Evolutionary conservation across 805 yeast genomes (phyloP), one percentile per base, ranked within the genome.

Genomic region (Sugiyamaella floridensis): DNA sequence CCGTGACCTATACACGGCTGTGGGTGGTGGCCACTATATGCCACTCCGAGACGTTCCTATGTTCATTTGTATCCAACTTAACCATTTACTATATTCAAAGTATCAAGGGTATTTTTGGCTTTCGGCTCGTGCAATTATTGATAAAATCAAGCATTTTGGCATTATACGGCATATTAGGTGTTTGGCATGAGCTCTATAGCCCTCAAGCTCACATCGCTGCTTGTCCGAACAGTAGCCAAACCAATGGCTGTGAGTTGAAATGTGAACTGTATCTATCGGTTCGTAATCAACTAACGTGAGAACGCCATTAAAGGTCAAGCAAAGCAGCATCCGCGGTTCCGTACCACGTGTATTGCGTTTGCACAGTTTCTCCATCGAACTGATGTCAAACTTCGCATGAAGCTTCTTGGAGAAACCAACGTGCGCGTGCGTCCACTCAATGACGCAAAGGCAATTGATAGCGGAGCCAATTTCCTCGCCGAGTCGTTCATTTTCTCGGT

Each of bases 371-470:
- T 87, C 26, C 95, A 88, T 62, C 73, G 73, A 43, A 72, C 85
- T 5, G 95, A 88, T 61, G 73, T 81, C 48, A 70, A 69, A 32
- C 68, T 88, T 53, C 76, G 90, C 49, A 75, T 79, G 77, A 73
- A 77, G 40, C 72, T 86, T 43, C 64, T 81, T 55, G 85, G 86
- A 16, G 79, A 76, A 51, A 70, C 70, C 51, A 71, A 75, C 29
- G 63, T 77, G 47, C 78, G 77, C 60, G 77, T 87, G 8, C 76
- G 95, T 47, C 95, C 95, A 0, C 75, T 88, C 64, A 87, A 86
- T 64, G 95, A 87, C 59, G 79, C 81, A 11, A 83, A 81, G 62
- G 96, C 96, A 40, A 78, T 89, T 43, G 93, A 88, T 54, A 80
- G 76, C 54, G 96, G 95, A 1, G 93, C 95, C 44, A 84, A 77